Percentiles rank a stretch among this genome's conserved stretches.
Conservation (phyloP, 176 grass and related monocot species). For the Avena insularis region DNA sequence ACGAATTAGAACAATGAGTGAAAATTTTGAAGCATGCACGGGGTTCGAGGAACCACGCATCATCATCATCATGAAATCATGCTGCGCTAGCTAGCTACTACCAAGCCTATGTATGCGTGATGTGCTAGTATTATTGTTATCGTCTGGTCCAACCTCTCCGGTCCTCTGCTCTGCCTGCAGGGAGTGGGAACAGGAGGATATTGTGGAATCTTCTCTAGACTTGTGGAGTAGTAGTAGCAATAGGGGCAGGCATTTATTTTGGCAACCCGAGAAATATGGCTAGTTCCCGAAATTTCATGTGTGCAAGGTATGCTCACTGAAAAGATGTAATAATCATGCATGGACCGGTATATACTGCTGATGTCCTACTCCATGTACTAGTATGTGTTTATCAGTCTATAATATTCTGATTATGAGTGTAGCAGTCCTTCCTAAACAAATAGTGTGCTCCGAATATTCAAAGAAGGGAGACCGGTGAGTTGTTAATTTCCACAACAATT, state of each 20-base stretch:
- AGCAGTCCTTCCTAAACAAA: conserved; percentile 7
- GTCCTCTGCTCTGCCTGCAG: neutral
- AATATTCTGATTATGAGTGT: conserved; percentile 3
- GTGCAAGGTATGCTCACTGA: conserved; percentile 44
- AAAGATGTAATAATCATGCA: conserved; percentile 1
- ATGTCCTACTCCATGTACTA: neutral
- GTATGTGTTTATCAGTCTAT: neutral
- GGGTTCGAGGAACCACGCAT: conserved; percentile 39
- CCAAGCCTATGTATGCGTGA: conserved; percentile 37
- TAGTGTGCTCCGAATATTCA: conserved; percentile 1
- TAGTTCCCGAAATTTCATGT: conserved; percentile 46
- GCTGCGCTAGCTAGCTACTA: neutral
- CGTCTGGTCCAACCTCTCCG: conserved; percentile 47
- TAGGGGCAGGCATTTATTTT: conserved; percentile 52
- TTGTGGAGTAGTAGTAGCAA: conserved; percentile 1
- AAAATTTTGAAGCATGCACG: conserved; percentile 38
- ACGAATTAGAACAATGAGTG: neutral
- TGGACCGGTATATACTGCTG: neutral
- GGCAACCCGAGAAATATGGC: conserved; percentile 39
- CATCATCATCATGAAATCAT: conserved; percentile 60
- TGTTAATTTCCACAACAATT: conserved; percentile 40
- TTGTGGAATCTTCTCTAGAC: conserved; percentile 53
- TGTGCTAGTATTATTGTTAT: conserved; percentile 42
- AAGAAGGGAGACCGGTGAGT: conserved; percentile 35
- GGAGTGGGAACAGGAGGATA: conserved; percentile 59